Percentiles rank a stretch among this genome's conserved stretches.
phyloP scores from a whole-genome alignment of 805 yeast species.

The Nakazawaea peltata region DNA sequence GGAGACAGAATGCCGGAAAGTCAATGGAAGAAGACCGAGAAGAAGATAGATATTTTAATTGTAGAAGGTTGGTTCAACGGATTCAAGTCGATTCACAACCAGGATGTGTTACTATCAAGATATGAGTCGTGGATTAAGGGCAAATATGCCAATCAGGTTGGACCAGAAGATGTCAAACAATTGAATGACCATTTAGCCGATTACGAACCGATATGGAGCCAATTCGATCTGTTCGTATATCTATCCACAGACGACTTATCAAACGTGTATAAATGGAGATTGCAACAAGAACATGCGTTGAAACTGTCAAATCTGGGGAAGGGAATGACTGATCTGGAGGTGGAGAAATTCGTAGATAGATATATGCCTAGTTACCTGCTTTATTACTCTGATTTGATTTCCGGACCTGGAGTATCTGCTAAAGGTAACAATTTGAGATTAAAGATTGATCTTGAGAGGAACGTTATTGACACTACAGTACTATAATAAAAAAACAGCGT shows the following conservation, averaged over 20 bases:
- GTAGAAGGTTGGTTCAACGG: constrained; percentile 97
- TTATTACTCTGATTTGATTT: constrained; percentile 42
- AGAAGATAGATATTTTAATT: constrained; percentile 50
- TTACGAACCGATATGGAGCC: constrained; percentile 49
- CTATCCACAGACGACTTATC: constrained; percentile 51
- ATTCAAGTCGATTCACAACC: constrained; percentile 35
- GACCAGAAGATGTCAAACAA: not conserved
- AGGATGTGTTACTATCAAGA: constrained; percentile 18
- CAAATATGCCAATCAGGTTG: not conserved
- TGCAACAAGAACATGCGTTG: constrained; percentile 63
- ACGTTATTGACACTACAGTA: constrained; percentile 1
- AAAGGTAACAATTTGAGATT: constrained; percentile 9
- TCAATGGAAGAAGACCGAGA: constrained; percentile 27
- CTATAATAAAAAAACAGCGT: too few species aligned
- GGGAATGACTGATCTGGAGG: constrained; percentile 80
- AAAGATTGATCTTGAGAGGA: constrained; percentile 9
- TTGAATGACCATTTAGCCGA: constrained; percentile 44
- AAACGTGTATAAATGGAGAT: constrained; percentile 73
- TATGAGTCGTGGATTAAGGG: not conserved
- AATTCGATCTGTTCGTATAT: constrained; percentile 53
- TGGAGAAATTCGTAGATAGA: constrained; percentile 61
- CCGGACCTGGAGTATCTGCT: constrained; percentile 17
- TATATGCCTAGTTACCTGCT: constrained; percentile 82
- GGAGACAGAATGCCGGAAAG: constrained; percentile 60
- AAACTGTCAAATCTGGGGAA: constrained; percentile 37